These are phyloP conservation scores for Gyrodon lividus DNA, from an alignment of 768 basidiomycete genomes.

Conservation along the genomic window DNA sequence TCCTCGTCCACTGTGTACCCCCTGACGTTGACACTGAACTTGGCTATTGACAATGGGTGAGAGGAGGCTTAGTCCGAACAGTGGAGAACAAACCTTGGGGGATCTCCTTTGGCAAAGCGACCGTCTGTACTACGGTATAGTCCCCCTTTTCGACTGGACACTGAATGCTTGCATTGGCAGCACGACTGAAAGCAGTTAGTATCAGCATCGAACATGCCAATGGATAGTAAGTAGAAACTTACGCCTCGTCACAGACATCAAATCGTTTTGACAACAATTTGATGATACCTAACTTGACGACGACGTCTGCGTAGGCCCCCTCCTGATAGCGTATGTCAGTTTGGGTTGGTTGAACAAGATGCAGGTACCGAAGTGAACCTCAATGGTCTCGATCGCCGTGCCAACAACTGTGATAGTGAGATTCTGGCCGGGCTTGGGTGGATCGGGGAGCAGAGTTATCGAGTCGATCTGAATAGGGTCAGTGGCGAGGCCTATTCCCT, in stretches of 20 bases:
- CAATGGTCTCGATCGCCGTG: conserved; percentile 52
- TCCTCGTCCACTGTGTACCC: conserved; percentile 75
- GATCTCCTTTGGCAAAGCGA: conserved; percentile 87
- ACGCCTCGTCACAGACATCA: conserved; percentile 95
- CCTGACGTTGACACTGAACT: conserved; percentile 68
- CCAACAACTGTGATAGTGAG: conserved; percentile 84
- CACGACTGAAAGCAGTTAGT: conserved; percentile 46
- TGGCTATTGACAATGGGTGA: conserved; percentile 52
- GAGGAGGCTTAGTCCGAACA: background rate
- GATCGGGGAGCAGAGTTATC: conserved; percentile 80
- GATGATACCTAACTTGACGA: conserved; percentile 90
- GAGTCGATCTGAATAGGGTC: conserved; percentile 64
- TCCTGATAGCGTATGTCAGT: conserved; percentile 51
- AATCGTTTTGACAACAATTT: conserved; percentile 84
- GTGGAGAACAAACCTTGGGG: conserved; percentile 56
- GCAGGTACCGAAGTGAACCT: conserved; percentile 45
- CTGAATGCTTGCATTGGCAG: conserved; percentile 71
- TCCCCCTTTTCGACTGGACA: conserved; percentile 79
- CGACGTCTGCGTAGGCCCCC: conserved; percentile 87
- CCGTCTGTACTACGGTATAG: conserved; percentile 78
- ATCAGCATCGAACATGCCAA: background rate
- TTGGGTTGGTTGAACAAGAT: background rate
- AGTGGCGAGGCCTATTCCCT: conserved; percentile 38
- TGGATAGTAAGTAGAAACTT: conserved; percentile 35
- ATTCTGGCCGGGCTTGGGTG: conserved; percentile 83